These are phyloP conservation scores for Pseudogymnoascus sp. DNA, from an alignment of 2,329 filamentous ascomycete species.

Conservation along the genomic window DNA sequence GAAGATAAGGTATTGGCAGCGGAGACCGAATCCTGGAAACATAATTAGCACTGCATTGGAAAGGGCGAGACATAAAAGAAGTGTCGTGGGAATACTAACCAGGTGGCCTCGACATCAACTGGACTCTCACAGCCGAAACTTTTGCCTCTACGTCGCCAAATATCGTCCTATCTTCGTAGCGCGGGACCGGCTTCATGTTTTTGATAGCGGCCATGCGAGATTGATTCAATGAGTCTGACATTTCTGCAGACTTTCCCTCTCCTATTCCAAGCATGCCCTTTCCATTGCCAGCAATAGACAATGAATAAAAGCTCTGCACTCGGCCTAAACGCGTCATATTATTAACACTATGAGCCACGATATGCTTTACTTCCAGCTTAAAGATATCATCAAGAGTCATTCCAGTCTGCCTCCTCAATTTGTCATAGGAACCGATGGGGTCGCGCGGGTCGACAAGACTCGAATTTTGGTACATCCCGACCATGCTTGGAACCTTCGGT, in stretches of 20 bases:
- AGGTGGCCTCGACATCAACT: slow-evolving; percentile 74
- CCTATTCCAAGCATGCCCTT: slow-evolving; percentile 82
- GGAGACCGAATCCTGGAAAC: slow-evolving; percentile 78
- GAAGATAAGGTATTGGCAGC: slow-evolving; percentile 84
- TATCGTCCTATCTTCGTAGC: slow-evolving; percentile 89
- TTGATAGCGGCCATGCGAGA: slow-evolving; percentile 73
- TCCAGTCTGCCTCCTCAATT: slow-evolving; percentile 42
- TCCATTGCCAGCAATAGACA: slow-evolving; percentile 79
- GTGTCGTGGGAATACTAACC: slow-evolving; percentile 47
- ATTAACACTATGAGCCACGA: slow-evolving; percentile 65
- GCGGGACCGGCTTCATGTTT: slow-evolving; percentile 84
- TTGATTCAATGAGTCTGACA: slow-evolving; percentile 57
- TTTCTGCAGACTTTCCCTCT: slow-evolving; percentile 77
- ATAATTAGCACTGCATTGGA: neutral
- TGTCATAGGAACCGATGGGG: slow-evolving; percentile 28
- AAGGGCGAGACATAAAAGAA: neutral
- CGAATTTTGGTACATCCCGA: slow-evolving; percentile 13
- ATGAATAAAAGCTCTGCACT: slow-evolving; percentile 64
- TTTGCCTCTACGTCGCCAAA: slow-evolving; percentile 78
- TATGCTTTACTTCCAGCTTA: slow-evolving; percentile 55
- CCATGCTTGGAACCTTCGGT: slow-evolving; percentile 15
- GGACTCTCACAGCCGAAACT: slow-evolving; percentile 76
- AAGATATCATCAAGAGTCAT: slow-evolving; percentile 44
- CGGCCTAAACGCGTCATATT: slow-evolving; percentile 98
- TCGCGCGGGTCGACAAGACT: slow-evolving; percentile 25